Percentiles rank a stretch among this genome's conserved stretches.
These are phyloP conservation scores for Xylariaceae sp. DNA, from an alignment of 2,329 filamentous ascomycete genomes.

Conservation along the genomic window DNA sequence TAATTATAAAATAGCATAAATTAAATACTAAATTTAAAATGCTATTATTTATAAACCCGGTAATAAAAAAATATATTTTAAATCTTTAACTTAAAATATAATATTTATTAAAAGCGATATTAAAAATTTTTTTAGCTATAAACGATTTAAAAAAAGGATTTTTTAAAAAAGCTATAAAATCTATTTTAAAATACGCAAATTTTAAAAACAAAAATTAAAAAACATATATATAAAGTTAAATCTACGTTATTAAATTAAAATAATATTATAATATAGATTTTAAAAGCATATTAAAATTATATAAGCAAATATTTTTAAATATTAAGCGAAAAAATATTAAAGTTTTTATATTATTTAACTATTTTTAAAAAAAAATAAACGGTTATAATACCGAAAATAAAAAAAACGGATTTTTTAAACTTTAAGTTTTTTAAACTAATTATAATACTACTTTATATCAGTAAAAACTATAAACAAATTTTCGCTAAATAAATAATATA, in stretches of 20 bases:
- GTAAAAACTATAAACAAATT: not conserved
- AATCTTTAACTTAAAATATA: not conserved
- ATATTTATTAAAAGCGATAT: slow-evolving; percentile 9
- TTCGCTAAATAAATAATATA: no score
- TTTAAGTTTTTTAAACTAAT: slow-evolving; percentile 10
- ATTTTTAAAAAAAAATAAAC: no score
- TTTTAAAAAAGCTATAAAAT: not conserved
- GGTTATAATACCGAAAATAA: no score
- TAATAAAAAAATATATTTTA: not conserved
- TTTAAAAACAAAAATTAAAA: slow-evolving; percentile 12
- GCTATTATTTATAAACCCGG: not conserved
- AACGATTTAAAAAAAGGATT: slow-evolving; percentile 3
- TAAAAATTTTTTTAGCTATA: not conserved
- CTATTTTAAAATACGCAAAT: slow-evolving; percentile 1
- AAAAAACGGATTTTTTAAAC: slow-evolving; percentile 1
- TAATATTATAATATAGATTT: slow-evolving; percentile 1
- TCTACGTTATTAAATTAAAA: slow-evolving; percentile 1
- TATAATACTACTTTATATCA: slow-evolving; percentile 5
- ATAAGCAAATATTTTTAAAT: slow-evolving; percentile 1
- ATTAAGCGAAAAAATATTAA: no score
- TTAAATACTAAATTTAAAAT: not conserved
- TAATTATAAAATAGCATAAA: not conserved
- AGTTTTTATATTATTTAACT: not conserved
- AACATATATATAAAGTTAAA: slow-evolving; percentile 1
- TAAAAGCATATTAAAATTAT: no score